phyloP scores from a whole-genome alignment of 208 protist species.

The Vickermania ingenoplastis region DNA sequence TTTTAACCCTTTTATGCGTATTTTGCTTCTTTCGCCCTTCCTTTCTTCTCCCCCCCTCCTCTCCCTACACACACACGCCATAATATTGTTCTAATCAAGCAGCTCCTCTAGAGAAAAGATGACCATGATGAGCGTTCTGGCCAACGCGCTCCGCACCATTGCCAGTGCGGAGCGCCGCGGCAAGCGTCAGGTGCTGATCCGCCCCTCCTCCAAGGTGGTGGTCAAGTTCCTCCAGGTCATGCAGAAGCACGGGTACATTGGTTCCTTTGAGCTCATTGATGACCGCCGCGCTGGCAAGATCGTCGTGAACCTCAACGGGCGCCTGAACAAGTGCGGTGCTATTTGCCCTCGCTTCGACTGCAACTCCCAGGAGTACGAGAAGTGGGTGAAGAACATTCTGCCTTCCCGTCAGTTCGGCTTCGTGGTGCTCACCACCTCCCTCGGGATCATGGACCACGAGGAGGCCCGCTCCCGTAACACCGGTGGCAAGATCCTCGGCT shows the following conservation, averaged over 20 bases:
- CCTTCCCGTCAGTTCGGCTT: constrained; percentile 99
- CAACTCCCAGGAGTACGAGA: constrained; percentile 94
- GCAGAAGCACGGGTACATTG: constrained; percentile 99
- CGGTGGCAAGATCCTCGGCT: constrained; percentile 99
- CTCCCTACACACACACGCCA: no score
- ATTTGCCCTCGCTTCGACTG: constrained; percentile 99
- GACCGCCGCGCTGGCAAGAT: constrained; percentile 99
- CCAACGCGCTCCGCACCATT: constrained; percentile 95
- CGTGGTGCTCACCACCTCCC: constrained; percentile 99
- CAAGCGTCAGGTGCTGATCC: constrained; percentile 99
- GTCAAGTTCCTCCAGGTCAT: constrained; percentile 99
- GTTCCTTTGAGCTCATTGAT: constrained; percentile 99
- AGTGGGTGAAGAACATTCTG: constrained; percentile 98
- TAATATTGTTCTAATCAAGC: neutral
- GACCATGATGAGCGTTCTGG: constrained; percentile 96
- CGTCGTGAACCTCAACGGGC: constrained; percentile 99
- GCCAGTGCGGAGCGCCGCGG: constrained; percentile 98
- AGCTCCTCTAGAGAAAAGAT: no score
- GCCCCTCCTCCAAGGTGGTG: constrained; percentile 99
- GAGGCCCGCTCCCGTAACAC: constrained; percentile 97
- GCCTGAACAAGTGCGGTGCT: constrained; percentile 99
- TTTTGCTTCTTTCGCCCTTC: no score
- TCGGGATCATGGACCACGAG: constrained; percentile 99
- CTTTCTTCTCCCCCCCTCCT: neutral
- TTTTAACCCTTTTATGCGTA: no score